phyloP scores from a whole-genome alignment of 495 filamentous ascomycete species.

The Penicillium desertorum region DNA sequence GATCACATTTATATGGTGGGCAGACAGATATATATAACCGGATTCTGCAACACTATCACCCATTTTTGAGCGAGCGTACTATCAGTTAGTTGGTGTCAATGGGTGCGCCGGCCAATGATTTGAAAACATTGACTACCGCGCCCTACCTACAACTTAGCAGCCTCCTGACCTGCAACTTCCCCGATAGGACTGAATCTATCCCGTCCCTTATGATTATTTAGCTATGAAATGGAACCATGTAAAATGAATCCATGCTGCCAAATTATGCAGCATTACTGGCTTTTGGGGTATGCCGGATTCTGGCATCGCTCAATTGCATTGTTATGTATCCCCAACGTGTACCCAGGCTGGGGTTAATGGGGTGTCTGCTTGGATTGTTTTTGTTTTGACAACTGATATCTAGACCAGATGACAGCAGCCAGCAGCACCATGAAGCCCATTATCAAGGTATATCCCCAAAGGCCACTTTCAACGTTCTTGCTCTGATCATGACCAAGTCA shows the following conservation, averaged over 20 bases:
- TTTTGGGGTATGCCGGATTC: background rate
- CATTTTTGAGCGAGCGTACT: background rate
- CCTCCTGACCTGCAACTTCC: background rate
- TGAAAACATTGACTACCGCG: background rate
- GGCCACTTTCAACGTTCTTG: background rate
- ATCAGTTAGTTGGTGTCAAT: background rate
- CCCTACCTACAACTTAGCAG: background rate
- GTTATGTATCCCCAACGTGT: background rate
- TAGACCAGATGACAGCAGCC: slow-evolving; percentile 43
- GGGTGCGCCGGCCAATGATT: background rate
- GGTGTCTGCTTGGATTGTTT: background rate
- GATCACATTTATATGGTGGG: background rate
- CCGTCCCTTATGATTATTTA: background rate
- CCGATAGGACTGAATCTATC: background rate
- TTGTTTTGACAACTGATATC: slow-evolving; percentile 8
- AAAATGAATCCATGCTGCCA: background rate
- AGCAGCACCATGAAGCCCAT: slow-evolving; percentile 52
- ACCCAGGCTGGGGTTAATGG: background rate
- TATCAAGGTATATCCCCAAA: slow-evolving; percentile 25
- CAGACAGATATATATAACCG: background rate
- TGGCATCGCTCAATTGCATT: background rate
- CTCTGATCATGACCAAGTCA: slow-evolving; percentile 38
- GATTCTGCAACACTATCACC: background rate
- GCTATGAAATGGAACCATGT: background rate
- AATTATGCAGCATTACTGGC: background rate